These are phyloP conservation scores for Lasiosphaeris hirsuta DNA, from an alignment of 495 filamentous ascomycete genomes.

Conservation along the genomic window DNA sequence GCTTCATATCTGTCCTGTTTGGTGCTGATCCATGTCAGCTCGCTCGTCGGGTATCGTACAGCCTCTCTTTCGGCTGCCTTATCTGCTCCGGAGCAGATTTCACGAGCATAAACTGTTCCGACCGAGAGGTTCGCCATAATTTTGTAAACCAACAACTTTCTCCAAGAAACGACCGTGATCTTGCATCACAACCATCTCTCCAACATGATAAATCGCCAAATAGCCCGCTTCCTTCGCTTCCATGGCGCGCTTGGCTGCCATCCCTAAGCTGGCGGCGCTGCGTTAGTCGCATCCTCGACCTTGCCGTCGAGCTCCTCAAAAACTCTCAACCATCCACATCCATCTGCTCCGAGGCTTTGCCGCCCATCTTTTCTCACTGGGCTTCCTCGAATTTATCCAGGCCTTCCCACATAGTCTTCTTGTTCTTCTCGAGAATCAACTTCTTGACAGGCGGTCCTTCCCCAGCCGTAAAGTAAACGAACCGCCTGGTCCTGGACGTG, in stretches of 20 bases:
- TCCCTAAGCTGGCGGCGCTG: too few species aligned
- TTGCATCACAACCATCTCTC: neutral
- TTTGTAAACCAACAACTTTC: neutral
- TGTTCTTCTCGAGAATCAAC: too few species aligned
- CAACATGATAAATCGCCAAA: neutral
- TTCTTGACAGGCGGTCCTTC: too few species aligned
- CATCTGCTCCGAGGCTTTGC: too few species aligned
- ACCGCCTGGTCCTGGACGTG: neutral
- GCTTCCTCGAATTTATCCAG: too few species aligned
- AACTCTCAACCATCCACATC: too few species aligned
- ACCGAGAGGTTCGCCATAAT: neutral
- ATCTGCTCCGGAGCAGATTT: neutral
- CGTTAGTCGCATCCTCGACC: too few species aligned
- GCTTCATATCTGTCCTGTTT: constrained; percentile 5
- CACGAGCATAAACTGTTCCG: neutral
- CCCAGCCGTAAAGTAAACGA: too few species aligned
- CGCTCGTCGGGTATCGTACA: constrained; percentile 39
- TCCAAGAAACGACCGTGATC: neutral
- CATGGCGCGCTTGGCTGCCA: too few species aligned
- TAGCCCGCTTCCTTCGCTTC: too few species aligned
- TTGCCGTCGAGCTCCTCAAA: too few species aligned
- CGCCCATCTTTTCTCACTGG: neutral
- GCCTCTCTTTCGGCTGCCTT: neutral
- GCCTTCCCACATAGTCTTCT: too few species aligned
- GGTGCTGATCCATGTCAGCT: constrained; percentile 1